phyloP scores from a whole-genome alignment of 352 stramenopile species.

The Phytopythium chamaehyphon region DNA sequence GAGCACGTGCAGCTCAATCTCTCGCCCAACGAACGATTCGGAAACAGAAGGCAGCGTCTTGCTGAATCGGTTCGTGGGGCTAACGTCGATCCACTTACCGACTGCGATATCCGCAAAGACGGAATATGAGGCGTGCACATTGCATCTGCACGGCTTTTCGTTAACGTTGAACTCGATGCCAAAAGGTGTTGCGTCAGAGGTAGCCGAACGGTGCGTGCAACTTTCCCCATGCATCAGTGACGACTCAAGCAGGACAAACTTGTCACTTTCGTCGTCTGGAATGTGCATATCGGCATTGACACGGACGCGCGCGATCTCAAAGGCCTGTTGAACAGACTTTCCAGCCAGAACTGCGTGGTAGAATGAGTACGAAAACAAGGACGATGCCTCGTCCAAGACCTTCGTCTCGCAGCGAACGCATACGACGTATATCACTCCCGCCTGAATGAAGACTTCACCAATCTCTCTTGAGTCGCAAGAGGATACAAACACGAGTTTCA shows the following conservation, averaged over 20 bases:
- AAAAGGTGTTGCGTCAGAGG: constrained; percentile 13
- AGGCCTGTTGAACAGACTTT: constrained; percentile 72
- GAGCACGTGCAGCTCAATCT: constrained; percentile 71
- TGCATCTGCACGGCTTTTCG: constrained; percentile 48
- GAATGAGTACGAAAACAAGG: constrained; percentile 76
- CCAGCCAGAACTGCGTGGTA: constrained; percentile 70
- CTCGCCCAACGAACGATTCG: constrained; percentile 68
- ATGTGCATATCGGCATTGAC: constrained; percentile 70
- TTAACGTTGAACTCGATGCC: constrained; percentile 53
- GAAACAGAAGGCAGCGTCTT: constrained; percentile 66
- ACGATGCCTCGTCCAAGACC: constrained; percentile 66
- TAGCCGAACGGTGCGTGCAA: constrained; percentile 32
- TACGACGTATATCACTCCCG: constrained; percentile 71
- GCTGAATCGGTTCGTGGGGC: constrained; percentile 56
- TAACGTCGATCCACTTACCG: constrained; percentile 75
- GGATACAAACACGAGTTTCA: constrained; percentile 82
- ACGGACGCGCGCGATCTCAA: constrained; percentile 66
- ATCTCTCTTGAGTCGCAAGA: constrained; percentile 75
- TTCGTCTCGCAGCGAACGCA: constrained; percentile 67
- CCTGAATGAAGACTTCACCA: constrained; percentile 77
- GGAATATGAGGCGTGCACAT: constrained; percentile 41
- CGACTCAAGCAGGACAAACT: constrained; percentile 75
- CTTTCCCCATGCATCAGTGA: constrained; percentile 52
- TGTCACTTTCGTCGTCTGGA: constrained; percentile 56
- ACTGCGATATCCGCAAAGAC: constrained; percentile 71